Conservation (phyloP, 2,329 filamentous ascomycete genomes). For the Microsporum audouinii region DNA sequence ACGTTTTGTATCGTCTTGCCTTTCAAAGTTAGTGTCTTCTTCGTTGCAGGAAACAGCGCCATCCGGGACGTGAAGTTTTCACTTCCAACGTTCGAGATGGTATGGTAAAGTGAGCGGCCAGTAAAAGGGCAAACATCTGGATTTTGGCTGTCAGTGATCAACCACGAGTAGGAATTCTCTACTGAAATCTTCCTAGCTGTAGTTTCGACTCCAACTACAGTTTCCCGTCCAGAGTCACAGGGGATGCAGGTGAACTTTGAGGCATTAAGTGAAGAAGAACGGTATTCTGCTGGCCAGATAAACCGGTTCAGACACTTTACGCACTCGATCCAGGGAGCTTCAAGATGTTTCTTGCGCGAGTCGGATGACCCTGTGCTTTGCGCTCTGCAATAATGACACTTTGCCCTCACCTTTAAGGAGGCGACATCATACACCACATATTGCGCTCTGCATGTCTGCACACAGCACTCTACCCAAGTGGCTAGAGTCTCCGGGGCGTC, state of each 20-base stretch:
- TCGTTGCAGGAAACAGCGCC: constrained; percentile 24
- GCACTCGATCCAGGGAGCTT: constrained; percentile 38
- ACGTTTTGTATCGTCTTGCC: constrained; percentile 38
- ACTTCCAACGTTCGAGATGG: constrained; percentile 24
- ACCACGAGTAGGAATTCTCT: constrained; percentile 37
- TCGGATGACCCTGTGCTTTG: background rate
- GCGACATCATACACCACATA: constrained; percentile 41
- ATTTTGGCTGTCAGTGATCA: constrained; percentile 33
- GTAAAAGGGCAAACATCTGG: constrained; percentile 30
- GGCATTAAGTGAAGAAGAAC: constrained; percentile 20
- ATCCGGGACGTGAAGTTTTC: constrained; percentile 29
- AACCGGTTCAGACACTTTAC: constrained; percentile 36
- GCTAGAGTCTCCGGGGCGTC: constrained; percentile 25
- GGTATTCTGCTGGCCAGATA: constrained; percentile 39
- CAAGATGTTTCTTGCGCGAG: background rate
- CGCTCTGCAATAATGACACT: constrained; percentile 41
- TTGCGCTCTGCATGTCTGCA: constrained; percentile 36
- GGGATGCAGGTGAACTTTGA: constrained; percentile 33
- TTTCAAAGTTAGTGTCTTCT: constrained; percentile 11
- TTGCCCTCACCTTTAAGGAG: constrained; percentile 35
- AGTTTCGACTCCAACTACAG: constrained; percentile 30
- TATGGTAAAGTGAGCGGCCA: constrained; percentile 33
- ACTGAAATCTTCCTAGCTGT: constrained; percentile 27
- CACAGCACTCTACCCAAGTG: constrained; percentile 40
- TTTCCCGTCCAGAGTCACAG: constrained; percentile 28